A percentile compares a stretch with the other conserved stretches of the same genome.
phyloP scores from a whole-genome alignment of 2,329 filamentous ascomycete species.

The Clonostachys chloroleuca region DNA sequence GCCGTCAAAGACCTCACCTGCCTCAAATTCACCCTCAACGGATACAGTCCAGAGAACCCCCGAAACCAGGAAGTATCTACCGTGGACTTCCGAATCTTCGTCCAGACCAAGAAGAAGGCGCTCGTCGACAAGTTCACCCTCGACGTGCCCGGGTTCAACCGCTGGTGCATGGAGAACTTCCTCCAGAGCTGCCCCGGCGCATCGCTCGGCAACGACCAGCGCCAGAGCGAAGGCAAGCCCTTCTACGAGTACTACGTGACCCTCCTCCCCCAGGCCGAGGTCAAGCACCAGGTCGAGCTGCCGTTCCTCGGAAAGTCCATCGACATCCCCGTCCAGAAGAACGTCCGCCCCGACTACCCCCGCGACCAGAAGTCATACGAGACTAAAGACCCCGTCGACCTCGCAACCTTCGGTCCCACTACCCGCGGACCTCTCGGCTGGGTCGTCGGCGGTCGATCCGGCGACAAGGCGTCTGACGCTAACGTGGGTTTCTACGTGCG shows the following conservation, averaged over 20 bases:
- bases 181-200: conserved; percentile 34
- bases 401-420: conserved; percentile 8
- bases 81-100: conserved; percentile 35
- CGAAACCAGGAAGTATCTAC: conserved; percentile 34
- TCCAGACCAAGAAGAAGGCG: conserved; percentile 25
- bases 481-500: conserved; percentile 37
- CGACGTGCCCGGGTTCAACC: conserved; percentile 22
- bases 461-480: conserved; percentile 31
- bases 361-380: conserved; percentile 5
- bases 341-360: conserved; percentile 8
- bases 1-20: conserved; percentile 23
- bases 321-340: conserved; percentile 11
- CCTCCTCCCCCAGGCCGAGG: conserved; percentile 9
- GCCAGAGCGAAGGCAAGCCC: conserved; percentile 20
- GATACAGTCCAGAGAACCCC: conserved; percentile 19
- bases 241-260: conserved; percentile 6
- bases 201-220: conserved; percentile 25
- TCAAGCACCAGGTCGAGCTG: conserved; percentile 14
- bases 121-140: conserved; percentile 14
- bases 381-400: conserved; percentile 4
- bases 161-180: conserved; percentile 29
- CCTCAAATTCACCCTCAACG: conserved; percentile 4
- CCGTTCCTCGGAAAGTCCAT: conserved; percentile 11
- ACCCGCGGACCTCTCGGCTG: conserved; percentile 12
- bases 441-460: conserved; percentile 14